These are phyloP conservation scores for Lentinus brumalis DNA, from an alignment of 768 basidiomycete genomes.

Conservation along the genomic window DNA sequence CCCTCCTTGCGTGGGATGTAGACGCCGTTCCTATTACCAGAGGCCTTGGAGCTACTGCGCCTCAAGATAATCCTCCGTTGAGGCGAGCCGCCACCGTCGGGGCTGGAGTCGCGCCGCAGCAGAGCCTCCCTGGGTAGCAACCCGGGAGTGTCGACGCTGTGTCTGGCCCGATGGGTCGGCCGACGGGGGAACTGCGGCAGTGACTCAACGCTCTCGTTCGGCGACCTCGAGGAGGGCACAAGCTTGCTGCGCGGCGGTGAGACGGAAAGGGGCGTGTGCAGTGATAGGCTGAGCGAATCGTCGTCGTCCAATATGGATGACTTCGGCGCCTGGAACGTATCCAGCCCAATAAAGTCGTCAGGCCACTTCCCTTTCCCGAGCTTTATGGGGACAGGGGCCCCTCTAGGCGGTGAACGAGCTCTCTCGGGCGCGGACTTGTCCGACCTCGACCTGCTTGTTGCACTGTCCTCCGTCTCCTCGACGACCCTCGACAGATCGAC, in stretches of 20 bases:
- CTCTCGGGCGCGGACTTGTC: conserved; percentile 28
- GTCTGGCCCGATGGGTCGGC: conserved; percentile 64
- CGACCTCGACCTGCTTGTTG: conserved; percentile 29
- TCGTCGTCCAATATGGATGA: conserved; percentile 23
- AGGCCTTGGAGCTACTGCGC: conserved; percentile 57
- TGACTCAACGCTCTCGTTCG: conserved; percentile 50
- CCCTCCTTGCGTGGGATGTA: conserved; percentile 42
- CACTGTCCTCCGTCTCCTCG: conserved; percentile 62
- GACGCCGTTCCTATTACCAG: conserved; percentile 47
- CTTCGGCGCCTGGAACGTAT: conserved; percentile 42
- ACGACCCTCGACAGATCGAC: conserved; percentile 67
- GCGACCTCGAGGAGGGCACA: conserved; percentile 46
- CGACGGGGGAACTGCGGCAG: conserved; percentile 53
- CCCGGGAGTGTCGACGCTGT: conserved; percentile 56
- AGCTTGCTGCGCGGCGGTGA: conserved; percentile 54
- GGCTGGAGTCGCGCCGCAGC: conserved; percentile 55
- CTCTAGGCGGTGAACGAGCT: conserved; percentile 33
- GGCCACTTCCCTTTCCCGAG: conserved; percentile 84
- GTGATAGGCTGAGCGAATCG: conserved; percentile 25
- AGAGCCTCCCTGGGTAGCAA: conserved; percentile 38
- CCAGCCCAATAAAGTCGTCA: conserved; percentile 64
- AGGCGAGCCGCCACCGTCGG: conserved; percentile 46
- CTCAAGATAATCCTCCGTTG: conserved; percentile 52
- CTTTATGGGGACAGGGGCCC: conserved; percentile 42
- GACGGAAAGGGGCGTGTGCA: conserved; percentile 42